Evolutionary conservation across 768 basidiomycete species (phyloP).

Genomic region (Amanita polypyramis): DNA sequence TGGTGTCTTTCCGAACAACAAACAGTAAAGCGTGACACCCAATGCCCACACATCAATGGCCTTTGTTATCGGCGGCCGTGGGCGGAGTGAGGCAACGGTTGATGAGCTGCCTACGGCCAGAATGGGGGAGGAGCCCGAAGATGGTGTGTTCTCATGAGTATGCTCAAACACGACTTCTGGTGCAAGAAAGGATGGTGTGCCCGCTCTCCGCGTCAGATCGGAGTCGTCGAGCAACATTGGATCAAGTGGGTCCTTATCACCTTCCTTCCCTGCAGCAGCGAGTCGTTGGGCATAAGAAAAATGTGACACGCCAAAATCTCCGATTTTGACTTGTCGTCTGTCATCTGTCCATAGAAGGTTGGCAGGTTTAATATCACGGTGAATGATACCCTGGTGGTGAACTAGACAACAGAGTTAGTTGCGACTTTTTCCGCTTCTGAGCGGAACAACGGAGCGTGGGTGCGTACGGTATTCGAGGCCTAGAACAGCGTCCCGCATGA

Average conservation of each 20-base stretch:
- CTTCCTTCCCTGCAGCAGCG: conserved; percentile 46
- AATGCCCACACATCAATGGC: conserved; percentile 98
- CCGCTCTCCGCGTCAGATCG: conserved; percentile 83
- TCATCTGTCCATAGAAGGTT: conserved; percentile 89
- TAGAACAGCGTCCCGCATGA: conserved; percentile 87
- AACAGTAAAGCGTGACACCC: conserved; percentile 90
- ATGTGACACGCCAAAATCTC: conserved; percentile 96
- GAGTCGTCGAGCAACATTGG: conserved; percentile 72
- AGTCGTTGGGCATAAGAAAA: conserved; percentile 85
- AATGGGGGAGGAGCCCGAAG: conserved; percentile 1
- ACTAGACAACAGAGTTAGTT: conserved; percentile 38
- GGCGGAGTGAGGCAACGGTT: conserved; percentile 18
- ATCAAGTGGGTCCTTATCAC: conserved; percentile 35
- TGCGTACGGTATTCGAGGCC: conserved; percentile 91
- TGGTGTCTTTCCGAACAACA: conserved; percentile 81
- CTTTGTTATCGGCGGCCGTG: conserved; percentile 63
- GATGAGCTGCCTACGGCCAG: conserved; percentile 18
- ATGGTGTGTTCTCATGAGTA: conserved; percentile 20
- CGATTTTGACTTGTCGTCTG: conserved; percentile 88
- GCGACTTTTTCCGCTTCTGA: not conserved
- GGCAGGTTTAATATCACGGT: conserved; percentile 98
- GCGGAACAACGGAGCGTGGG: not conserved
- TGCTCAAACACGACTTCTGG: conserved; percentile 85
- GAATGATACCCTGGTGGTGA: conserved; percentile 96
- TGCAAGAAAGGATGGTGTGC: conserved; percentile 92